Conservation (phyloP, 768 basidiomycete species). For the Gymnopilus dilepis region DNA sequence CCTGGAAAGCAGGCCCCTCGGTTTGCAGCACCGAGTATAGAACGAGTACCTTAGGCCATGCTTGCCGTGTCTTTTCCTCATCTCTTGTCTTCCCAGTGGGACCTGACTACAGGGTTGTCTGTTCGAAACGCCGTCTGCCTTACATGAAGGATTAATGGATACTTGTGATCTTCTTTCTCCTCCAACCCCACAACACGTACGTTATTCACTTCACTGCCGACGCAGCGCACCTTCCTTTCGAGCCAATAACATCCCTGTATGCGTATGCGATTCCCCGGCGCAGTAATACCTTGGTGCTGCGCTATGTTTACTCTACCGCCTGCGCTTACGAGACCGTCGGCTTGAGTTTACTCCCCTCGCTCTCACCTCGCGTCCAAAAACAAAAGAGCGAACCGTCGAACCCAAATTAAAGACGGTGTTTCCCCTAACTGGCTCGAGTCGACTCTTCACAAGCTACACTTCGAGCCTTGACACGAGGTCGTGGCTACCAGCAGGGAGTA, state of each 20-base stretch:
- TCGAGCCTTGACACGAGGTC: neutral
- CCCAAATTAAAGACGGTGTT: slow-evolving; percentile 5
- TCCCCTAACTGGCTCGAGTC: neutral
- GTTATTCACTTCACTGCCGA: neutral
- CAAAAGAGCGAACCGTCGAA: neutral
- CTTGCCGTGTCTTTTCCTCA: neutral
- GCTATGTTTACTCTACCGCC: neutral
- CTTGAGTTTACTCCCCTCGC: neutral
- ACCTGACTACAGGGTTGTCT: neutral
- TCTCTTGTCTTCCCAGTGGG: neutral
- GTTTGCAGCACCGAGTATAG: neutral
- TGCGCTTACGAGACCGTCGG: slow-evolving; percentile 3
- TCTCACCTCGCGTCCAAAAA: slow-evolving; percentile 2
- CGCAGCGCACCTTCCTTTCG: neutral
- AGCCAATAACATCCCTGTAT: neutral
- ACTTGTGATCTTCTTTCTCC: neutral
- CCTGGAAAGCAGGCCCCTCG: neutral
- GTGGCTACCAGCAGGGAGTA: neutral
- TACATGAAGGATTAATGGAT: neutral
- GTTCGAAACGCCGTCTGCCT: neutral
- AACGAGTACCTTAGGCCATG: neutral
- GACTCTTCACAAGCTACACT: neutral
- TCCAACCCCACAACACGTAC: neutral
- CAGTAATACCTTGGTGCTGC: neutral
- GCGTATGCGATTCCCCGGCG: neutral